phyloP scores from a whole-genome alignment of 345 rosid species.

The Acer saccharum region DNA sequence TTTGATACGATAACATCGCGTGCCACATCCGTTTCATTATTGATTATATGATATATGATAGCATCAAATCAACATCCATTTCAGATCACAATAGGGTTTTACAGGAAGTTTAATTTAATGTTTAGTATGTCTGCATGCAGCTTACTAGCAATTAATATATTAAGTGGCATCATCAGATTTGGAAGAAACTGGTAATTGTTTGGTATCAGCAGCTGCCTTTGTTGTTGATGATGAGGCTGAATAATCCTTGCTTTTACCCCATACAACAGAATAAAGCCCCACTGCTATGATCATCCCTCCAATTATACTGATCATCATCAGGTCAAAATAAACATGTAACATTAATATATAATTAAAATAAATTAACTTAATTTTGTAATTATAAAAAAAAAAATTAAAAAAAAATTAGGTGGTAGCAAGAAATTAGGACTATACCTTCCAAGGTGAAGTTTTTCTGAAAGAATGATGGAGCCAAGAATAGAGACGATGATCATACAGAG shows the following conservation, averaged over 20 bases:
- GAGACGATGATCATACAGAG: constrained; percentile 76
- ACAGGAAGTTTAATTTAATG: background rate
- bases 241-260: constrained; percentile 71
- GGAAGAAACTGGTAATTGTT: constrained; percentile 42
- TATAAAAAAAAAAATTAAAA: background rate
- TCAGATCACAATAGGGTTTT: too few relatives aligned
- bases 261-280: constrained; percentile 61
- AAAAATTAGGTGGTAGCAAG: too few relatives aligned
- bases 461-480: constrained; percentile 50
- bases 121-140: constrained; percentile 2
- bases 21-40: too few relatives aligned
- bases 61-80: too few relatives aligned
- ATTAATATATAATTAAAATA: too few relatives aligned
- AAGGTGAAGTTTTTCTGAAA: constrained; percentile 62
- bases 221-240: constrained; percentile 1
- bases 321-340: background rate
- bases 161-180: background rate
- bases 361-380: too few relatives aligned
- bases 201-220: constrained; percentile 25
- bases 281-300: constrained; percentile 67
- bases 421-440: constrained; percentile 47
- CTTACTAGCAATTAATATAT: background rate
- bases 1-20: background rate
- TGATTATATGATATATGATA: too few relatives aligned
- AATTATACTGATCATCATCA: constrained; percentile 43